phyloP scores from a whole-genome alignment of 1,284 basidiomycete species.

The Erythrobasidium hasegawianum region DNA sequence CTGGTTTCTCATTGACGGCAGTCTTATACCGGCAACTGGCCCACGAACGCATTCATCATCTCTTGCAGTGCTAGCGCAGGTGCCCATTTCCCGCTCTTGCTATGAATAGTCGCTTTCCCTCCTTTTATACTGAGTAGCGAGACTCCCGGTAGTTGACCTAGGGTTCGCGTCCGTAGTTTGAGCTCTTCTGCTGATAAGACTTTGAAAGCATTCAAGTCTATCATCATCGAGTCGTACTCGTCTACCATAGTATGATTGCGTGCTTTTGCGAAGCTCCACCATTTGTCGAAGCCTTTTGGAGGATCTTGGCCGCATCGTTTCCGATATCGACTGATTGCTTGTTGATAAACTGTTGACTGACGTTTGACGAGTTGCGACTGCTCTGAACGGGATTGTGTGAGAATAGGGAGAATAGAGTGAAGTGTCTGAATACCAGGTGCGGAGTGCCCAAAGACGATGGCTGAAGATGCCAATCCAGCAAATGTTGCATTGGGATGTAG shows the following conservation, averaged over 20 bases:
- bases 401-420: conserved; percentile 44
- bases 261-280: conserved; percentile 76
- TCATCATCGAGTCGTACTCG: conserved; percentile 79
- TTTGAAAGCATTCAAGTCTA: conserved; percentile 79
- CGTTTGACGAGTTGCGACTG: conserved; percentile 34
- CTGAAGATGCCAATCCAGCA: conserved; percentile 17
- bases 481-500: conserved; percentile 14
- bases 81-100: conserved; percentile 53
- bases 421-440: conserved; percentile 35
- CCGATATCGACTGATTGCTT: conserved; percentile 74
- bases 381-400: conserved; percentile 29
- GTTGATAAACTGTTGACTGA: conserved; percentile 42
- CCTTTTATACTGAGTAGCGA: conserved; percentile 42
- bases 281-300: conserved; percentile 79
- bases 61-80: conserved; percentile 69
- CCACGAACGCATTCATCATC: conserved; percentile 54
- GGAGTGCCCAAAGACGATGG: conserved; percentile 35
- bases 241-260: conserved; percentile 76
- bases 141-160: conserved; percentile 44
- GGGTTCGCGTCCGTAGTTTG: conserved; percentile 63
- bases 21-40: conserved; percentile 79
- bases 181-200: conserved; percentile 67
- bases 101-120: conserved; percentile 55
- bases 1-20: conserved; percentile 83
- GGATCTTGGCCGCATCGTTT: conserved; percentile 71